Evolutionary conservation across 1,284 basidiomycete genomes (phyloP).

Genomic region (Heterobasidion irregulare): DNA sequence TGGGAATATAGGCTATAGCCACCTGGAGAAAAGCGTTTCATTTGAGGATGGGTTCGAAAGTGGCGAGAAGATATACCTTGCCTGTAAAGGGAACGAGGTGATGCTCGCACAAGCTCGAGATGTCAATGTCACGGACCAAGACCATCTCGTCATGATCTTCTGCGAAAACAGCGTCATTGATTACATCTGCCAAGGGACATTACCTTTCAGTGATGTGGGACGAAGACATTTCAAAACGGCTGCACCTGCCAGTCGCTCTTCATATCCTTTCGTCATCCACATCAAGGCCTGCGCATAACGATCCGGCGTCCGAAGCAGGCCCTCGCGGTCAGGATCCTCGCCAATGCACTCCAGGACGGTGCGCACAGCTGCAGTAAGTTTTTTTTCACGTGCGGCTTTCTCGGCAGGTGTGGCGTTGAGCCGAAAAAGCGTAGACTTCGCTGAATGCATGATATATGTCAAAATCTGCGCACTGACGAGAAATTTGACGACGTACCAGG

Average conservation of each 20-base stretch:
- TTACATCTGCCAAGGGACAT: slow-evolving; percentile 64
- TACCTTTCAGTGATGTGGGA: slow-evolving; percentile 4
- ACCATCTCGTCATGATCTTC: slow-evolving; percentile 99
- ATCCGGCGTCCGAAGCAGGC: slow-evolving; percentile 86
- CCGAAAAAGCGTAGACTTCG: slow-evolving; percentile 84
- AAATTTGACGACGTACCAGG: slow-evolving; percentile 52
- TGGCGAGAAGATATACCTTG: slow-evolving; percentile 53
- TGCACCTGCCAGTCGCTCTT: slow-evolving; percentile 83
- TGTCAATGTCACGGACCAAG: slow-evolving; percentile 94
- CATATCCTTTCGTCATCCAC: slow-evolving; percentile 99
- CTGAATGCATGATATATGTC: slow-evolving; percentile 28
- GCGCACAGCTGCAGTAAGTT: slow-evolving; percentile 79
- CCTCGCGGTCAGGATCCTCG: slow-evolving; percentile 94
- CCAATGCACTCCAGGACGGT: slow-evolving; percentile 96
- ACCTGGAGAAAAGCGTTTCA: slow-evolving; percentile 31
- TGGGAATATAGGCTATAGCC: slow-evolving; percentile 83
- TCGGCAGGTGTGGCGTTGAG: slow-evolving; percentile 75
- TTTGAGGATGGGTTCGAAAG: slow-evolving; percentile 5
- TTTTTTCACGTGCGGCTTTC: slow-evolving; percentile 63
- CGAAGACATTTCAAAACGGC: background rate
- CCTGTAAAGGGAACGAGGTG: slow-evolving; percentile 98
- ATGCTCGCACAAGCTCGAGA: slow-evolving; percentile 97
- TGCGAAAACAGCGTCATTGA: slow-evolving; percentile 97
- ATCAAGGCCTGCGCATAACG: slow-evolving; percentile 95
- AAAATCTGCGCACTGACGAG: background rate